Conservation (phyloP, 2,329 filamentous ascomycete genomes). For the Penicillium sclerotigenum region DNA sequence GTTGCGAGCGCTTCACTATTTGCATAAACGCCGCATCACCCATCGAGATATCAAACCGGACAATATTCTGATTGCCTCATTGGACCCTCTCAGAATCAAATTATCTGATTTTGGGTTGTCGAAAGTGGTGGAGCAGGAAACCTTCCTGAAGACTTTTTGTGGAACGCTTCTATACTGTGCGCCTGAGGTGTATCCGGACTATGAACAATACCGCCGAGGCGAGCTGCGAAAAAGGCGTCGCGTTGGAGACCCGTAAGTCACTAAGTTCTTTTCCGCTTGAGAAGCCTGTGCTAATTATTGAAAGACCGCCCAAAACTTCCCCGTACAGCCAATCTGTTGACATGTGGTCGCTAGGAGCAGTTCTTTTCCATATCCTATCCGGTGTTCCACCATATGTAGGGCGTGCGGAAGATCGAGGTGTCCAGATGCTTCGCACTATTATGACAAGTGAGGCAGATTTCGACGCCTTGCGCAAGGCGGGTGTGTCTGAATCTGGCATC, state of each 20-base stretch:
- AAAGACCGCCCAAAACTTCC: constrained; percentile 48
- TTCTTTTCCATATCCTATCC: constrained; percentile 83
- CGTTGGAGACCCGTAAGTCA: constrained; percentile 45
- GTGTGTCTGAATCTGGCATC: constrained; percentile 65
- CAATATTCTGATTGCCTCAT: constrained; percentile 81
- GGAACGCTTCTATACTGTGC: constrained; percentile 94
- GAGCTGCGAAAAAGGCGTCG: constrained; percentile 63
- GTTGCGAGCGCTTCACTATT: constrained; percentile 75
- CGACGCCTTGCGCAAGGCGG: constrained; percentile 56
- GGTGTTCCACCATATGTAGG: constrained; percentile 77
- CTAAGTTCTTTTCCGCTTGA: background rate
- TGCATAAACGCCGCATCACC: constrained; percentile 85
- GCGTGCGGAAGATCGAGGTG: constrained; percentile 69
- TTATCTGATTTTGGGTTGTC: constrained; percentile 95
- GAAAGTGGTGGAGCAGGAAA: constrained; percentile 88
- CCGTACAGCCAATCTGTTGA: constrained; percentile 91
- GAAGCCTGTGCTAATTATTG: constrained; percentile 19
- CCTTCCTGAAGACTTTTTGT: constrained; percentile 93
- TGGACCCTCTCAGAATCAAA: constrained; percentile 76
- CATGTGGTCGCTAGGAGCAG: constrained; percentile 92
- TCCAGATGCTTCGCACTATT: constrained; percentile 73
- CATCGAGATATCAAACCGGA: constrained; percentile 99
- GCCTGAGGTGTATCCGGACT: constrained; percentile 89
- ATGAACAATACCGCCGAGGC: constrained; percentile 61
- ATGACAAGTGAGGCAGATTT: constrained; percentile 74